Evolutionary conservation across 768 basidiomycete species (phyloP).

Genomic region (Mycena rosella): DNA sequence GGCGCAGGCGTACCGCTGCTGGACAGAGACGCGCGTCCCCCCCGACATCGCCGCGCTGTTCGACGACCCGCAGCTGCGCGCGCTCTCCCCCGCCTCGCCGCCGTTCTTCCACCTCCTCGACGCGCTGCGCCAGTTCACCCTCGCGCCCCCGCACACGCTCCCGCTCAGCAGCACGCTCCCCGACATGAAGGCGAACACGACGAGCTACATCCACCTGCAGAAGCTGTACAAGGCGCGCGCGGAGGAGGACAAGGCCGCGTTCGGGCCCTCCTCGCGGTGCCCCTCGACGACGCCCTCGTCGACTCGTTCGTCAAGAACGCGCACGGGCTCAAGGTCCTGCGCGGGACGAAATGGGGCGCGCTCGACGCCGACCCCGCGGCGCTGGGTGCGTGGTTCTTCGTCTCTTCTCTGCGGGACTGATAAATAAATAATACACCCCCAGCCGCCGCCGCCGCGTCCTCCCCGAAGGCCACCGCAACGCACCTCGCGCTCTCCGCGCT

Average conservation of each 20-base stretch:
- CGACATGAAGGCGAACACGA: constrained; percentile 95
- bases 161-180: constrained; percentile 91
- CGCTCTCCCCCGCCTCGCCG: constrained; percentile 59
- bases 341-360: constrained; percentile 72
- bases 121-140: constrained; percentile 77
- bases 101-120: constrained; percentile 85
- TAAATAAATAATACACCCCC: constrained; percentile 20
- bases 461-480: constrained; percentile 70
- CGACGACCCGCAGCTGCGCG: constrained; percentile 64
- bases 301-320: constrained; percentile 86
- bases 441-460: constrained; percentile 57
- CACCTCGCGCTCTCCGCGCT: constrained; percentile 84
- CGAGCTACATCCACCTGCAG: constrained; percentile 86
- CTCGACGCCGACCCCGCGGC: constrained; percentile 63
- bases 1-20: constrained; percentile 87
- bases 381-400: constrained; percentile 56
- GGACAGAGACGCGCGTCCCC: constrained; percentile 73
- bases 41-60: constrained; percentile 76
- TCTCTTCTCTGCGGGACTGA: constrained; percentile 15
- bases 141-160: constrained; percentile 69
- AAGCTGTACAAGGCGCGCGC: constrained; percentile 86
- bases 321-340: constrained; percentile 76
- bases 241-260: constrained; percentile 71
- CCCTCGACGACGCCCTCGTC: constrained; percentile 65
- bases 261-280: constrained; percentile 62